These are phyloP conservation scores for Umbelopsis sp. DNA, from an alignment of 192 early-diverging fungal species.

Conservation along the genomic window DNA sequence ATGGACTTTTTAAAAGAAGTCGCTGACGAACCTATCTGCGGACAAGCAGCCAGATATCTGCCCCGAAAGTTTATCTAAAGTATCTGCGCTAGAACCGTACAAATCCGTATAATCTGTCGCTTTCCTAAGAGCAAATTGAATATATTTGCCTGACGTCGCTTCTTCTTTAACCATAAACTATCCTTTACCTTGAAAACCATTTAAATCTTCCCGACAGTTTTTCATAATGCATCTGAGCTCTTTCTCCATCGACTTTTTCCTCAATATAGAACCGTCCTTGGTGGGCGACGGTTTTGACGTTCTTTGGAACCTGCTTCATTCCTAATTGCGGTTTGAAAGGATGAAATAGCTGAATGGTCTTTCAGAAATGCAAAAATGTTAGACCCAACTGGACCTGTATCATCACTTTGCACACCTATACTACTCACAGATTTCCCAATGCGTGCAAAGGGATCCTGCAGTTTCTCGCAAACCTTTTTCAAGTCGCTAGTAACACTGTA, in stretches of 20 bases:
- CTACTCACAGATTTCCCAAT: constrained; percentile 17
- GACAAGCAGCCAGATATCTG: constrained; percentile 3
- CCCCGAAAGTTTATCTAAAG: constrained; percentile 15
- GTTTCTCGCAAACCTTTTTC: constrained; percentile 54
- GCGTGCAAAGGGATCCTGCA: constrained; percentile 49
- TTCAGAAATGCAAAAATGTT: not conserved
- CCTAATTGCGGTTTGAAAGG: constrained; percentile 76
- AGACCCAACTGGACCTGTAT: not conserved
- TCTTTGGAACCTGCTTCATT: constrained; percentile 48
- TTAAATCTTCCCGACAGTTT: constrained; percentile 32
- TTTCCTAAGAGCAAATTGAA: constrained; percentile 59
- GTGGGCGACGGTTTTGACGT: constrained; percentile 50
- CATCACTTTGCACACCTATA: not conserved
- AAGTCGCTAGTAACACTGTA: constrained; percentile 72
- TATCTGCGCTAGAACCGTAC: constrained; percentile 60
- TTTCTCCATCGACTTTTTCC: constrained; percentile 84
- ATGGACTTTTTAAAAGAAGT: not conserved
- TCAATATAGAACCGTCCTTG: constrained; percentile 71
- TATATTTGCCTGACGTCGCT: constrained; percentile 14
- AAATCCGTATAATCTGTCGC: constrained; percentile 70
- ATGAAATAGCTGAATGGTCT: constrained; percentile 56
- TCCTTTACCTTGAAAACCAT: constrained; percentile 65
- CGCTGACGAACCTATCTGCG: not conserved
- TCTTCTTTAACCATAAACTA: constrained; percentile 57
- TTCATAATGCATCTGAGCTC: constrained; percentile 67